Conservation (phyloP, 306 rosid species). For the Ziziphus jujuba region DNA sequence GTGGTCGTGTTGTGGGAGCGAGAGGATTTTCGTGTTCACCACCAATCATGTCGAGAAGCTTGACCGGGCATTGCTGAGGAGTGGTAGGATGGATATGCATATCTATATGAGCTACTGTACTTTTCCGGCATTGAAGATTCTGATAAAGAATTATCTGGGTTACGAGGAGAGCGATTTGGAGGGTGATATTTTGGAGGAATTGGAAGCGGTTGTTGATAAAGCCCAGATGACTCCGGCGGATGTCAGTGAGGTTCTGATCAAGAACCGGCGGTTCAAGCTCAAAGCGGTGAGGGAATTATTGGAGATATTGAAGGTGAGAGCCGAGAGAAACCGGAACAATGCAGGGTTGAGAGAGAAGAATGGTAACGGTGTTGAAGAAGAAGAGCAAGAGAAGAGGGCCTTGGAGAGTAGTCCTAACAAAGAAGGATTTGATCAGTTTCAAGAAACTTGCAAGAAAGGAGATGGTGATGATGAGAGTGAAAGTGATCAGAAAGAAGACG, state of each 20-base stretch:
- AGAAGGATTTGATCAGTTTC: conserved; percentile 45
- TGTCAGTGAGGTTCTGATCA: conserved; percentile 84
- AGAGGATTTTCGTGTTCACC: conserved; percentile 88
- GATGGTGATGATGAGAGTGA: conserved; percentile 36
- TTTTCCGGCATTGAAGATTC: conserved; percentile 62
- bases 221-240: conserved; percentile 94
- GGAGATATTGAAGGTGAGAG: conserved; percentile 54
- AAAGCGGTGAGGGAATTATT: conserved; percentile 57
- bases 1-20: conserved; percentile 99
- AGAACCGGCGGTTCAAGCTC: conserved; percentile 60
- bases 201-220: conserved; percentile 52
- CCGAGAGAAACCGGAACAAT: conserved; percentile 47
- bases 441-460: conserved; percentile 43
- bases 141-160: conserved; percentile 69
- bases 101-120: conserved; percentile 81
- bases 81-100: conserved; percentile 99
- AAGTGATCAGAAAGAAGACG: conserved; percentile 25
- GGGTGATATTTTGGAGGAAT: conserved; percentile 15
- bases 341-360: conserved; percentile 27
- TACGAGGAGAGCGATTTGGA: conserved; percentile 44
- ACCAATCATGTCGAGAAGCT: conserved; percentile 97
- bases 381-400: conserved; percentile 92
- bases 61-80: conserved; percentile 80
- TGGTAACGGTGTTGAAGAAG: conserved; percentile 30
- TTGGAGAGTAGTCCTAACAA: conserved; percentile 67